Conservation (phyloP, 768 basidiomycete genomes). For the Lactarius trivialis region DNA sequence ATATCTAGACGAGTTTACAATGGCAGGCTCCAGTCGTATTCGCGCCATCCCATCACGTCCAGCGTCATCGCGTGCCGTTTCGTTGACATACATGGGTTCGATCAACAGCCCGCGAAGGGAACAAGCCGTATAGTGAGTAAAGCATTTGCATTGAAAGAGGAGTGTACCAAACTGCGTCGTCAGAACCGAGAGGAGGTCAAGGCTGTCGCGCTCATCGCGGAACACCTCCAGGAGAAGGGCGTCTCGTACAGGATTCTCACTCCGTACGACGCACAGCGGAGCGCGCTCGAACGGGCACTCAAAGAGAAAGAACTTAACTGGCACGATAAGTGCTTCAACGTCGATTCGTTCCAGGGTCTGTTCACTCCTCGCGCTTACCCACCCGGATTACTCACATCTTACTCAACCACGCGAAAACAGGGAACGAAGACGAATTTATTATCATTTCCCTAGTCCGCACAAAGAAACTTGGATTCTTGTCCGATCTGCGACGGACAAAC, state of each 20-base stretch:
- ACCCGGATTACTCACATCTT: not conserved
- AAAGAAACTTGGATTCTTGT: conserved; percentile 58
- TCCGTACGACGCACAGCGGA: conserved; percentile 73
- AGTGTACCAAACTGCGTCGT: not conserved
- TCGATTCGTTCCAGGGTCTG: conserved; percentile 76
- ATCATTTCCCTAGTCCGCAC: conserved; percentile 68
- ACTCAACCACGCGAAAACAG: conserved; percentile 34
- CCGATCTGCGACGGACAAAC: conserved; percentile 64
- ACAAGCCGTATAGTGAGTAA: conserved; percentile 8
- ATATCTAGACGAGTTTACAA: conserved; percentile 67
- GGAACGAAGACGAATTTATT: conserved; percentile 78
- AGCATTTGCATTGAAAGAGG: not conserved
- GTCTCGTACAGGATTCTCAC: conserved; percentile 63
- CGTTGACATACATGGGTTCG: conserved; percentile 47
- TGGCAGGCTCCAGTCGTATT: conserved; percentile 46
- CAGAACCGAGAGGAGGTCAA: conserved; percentile 59
- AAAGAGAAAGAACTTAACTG: conserved; percentile 45
- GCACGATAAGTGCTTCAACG: conserved; percentile 68
- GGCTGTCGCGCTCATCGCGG: conserved; percentile 50
- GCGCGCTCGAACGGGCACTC: conserved; percentile 49
- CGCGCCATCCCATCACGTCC: conserved; percentile 43
- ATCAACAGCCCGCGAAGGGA: conserved; percentile 27
- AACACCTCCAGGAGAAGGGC: conserved; percentile 43
- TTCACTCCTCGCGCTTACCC: conserved; percentile 1
- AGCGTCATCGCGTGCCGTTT: conserved; percentile 51